Conservation (phyloP, 805 yeast species). For the Saccharomycopsis sp. region DNA sequence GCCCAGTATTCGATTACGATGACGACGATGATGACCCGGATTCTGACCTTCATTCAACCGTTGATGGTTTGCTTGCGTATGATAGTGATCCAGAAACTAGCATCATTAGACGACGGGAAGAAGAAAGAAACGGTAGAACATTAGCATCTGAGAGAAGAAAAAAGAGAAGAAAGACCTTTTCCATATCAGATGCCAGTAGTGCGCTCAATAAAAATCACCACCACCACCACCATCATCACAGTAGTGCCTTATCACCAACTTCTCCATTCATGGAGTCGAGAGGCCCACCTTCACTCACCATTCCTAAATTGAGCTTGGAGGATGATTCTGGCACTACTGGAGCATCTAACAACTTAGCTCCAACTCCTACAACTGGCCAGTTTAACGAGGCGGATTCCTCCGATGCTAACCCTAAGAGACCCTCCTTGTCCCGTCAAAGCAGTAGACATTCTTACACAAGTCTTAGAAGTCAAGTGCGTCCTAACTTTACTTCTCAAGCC, state of each 20-base stretch:
- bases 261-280: conserved; percentile 14
- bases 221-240: no score
- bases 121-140: background rate
- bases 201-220: no score
- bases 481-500: conserved; percentile 63
- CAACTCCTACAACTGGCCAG: conserved; percentile 9
- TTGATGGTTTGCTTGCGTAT: conserved; percentile 7
- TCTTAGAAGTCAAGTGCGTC: conserved; percentile 32
- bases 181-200: no score
- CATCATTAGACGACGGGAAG: no score
- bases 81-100: conserved; percentile 20
- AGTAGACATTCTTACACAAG: conserved; percentile 20
- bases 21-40: conserved; percentile 29
- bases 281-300: background rate
- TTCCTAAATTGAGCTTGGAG: conserved; percentile 10
- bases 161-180: conserved; percentile 18
- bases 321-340: conserved; percentile 1
- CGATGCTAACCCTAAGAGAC: conserved; percentile 6
- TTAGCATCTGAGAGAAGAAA: conserved; percentile 7
- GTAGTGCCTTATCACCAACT: conserved; percentile 13
- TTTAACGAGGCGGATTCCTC: no score
- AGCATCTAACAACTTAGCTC: conserved; percentile 13
- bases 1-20: conserved; percentile 25
- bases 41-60: conserved; percentile 21
- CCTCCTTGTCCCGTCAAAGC: conserved; percentile 19